Percentiles rank a stretch among this genome's conserved stretches.
Evolutionary conservation across 2,329 filamentous ascomycete genomes (phyloP).

Genomic region (Claviceps maximensis): DNA sequence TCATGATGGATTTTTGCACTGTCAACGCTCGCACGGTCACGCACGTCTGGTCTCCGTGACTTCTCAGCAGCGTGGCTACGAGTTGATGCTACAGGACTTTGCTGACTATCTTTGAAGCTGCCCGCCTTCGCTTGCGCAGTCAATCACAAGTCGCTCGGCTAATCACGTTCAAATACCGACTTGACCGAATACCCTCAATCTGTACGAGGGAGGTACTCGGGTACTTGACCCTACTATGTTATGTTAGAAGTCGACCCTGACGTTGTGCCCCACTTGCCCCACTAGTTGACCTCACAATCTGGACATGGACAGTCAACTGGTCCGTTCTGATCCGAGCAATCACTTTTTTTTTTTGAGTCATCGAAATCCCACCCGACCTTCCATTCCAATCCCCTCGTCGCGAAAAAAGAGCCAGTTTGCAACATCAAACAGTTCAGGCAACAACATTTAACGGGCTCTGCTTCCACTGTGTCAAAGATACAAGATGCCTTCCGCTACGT

Average conservation of each 20-base stretch:
- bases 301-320: too few relatives aligned
- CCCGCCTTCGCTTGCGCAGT: not conserved
- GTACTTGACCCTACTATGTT: too few relatives aligned
- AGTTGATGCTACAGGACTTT: too few relatives aligned
- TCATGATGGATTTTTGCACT: not conserved
- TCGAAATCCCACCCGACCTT: not conserved
- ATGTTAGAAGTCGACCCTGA: not conserved
- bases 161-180: not conserved
- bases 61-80: too few relatives aligned
- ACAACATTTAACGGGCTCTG: not conserved
- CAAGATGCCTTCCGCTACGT: constrained; percentile 22
- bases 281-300: not conserved
- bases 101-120: too few relatives aligned
- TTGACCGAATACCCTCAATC: not conserved
- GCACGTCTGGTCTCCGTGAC: too few relatives aligned
- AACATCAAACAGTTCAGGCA: not conserved
- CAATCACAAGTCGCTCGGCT: not conserved
- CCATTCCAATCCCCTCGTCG: constrained; percentile 2
- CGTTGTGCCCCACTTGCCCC: not conserved
- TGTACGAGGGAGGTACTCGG: too few relatives aligned
- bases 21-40: too few relatives aligned
- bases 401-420: constrained; percentile 1
- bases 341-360: constrained; percentile 2
- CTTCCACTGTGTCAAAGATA: not conserved
- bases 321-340: not conserved